Conservation (phyloP, 169 alveolate species). For the Plasmodium cynomolgi region DNA sequence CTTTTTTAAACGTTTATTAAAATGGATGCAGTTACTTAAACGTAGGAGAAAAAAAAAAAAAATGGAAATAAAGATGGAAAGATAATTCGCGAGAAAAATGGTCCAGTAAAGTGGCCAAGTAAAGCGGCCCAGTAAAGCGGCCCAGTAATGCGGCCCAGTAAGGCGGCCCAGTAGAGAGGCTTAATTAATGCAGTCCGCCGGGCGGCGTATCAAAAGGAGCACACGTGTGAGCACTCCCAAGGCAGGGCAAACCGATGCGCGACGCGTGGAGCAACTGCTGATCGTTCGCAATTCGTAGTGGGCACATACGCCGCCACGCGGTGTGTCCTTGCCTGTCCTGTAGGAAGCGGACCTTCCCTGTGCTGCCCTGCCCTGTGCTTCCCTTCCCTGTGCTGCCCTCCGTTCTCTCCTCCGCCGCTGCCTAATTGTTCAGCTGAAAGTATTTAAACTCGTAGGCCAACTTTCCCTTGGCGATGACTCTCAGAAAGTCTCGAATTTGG, state of each 20-base stretch:
- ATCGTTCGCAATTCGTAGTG: not conserved
- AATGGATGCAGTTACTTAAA: not conserved
- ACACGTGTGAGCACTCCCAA: not conserved
- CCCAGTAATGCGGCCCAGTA: not conserved
- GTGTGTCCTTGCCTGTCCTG: not conserved
- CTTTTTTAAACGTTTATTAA: not conserved
- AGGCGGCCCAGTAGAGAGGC: no score
- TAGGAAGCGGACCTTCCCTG: not conserved
- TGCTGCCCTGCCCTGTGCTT: no score
- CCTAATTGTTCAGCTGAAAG: constrained; percentile 94
- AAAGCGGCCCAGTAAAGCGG: not conserved
- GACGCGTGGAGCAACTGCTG: not conserved
- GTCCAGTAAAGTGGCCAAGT: not conserved
- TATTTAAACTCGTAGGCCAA: constrained; percentile 93
- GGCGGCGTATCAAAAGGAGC: not conserved
- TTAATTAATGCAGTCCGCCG: not conserved
- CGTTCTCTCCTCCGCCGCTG: constrained; percentile 74
- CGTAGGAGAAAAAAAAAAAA: not conserved
- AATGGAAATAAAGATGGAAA: not conserved
- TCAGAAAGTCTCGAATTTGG: constrained; percentile 97
- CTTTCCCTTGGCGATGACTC: constrained; percentile 96
- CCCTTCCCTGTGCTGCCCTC: not conserved
- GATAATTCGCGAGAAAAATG: not conserved
- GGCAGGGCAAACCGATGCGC: not conserved
- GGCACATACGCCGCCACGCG: not conserved